phyloP scores from a whole-genome alignment of 2,329 filamentous ascomycete species.

The Aspergillus jensenii region DNA sequence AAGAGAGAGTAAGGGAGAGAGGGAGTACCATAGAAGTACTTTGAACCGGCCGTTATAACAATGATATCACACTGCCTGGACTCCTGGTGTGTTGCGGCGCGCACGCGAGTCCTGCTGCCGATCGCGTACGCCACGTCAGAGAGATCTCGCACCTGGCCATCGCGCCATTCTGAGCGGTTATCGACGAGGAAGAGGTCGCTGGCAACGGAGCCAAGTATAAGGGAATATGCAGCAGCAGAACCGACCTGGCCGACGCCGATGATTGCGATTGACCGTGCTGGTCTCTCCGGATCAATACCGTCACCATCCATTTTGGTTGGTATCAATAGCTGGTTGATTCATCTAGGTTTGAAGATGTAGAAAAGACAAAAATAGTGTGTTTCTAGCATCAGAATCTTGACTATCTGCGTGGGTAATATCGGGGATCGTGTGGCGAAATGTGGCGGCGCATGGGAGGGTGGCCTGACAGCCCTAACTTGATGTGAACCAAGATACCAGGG shows the following conservation, averaged over 20 bases:
- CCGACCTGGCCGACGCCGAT: slow-evolving; percentile 9
- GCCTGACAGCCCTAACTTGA: too few relatives aligned
- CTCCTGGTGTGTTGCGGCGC: slow-evolving; percentile 47
- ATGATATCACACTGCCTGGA: slow-evolving; percentile 56
- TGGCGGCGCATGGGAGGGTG: too few relatives aligned
- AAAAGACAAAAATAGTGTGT: too few relatives aligned
- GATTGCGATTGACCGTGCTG: slow-evolving; percentile 1
- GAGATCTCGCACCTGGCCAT: slow-evolving; percentile 53
- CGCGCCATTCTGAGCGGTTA: slow-evolving; percentile 38
- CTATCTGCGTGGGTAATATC: too few relatives aligned
- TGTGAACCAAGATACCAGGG: too few relatives aligned
- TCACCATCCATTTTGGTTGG: too few relatives aligned
- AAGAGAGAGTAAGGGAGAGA: accelerated
- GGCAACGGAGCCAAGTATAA: slow-evolving; percentile 52
- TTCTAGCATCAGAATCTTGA: too few relatives aligned
- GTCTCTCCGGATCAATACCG: not conserved
- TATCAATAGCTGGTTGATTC: too few relatives aligned
- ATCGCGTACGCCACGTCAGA: slow-evolving; percentile 42
- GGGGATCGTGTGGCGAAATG: too few relatives aligned
- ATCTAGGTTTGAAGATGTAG: too few relatives aligned
- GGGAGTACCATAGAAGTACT: slow-evolving; percentile 41
- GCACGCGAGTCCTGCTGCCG: slow-evolving; percentile 42
- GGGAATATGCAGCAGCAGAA: slow-evolving; percentile 1
- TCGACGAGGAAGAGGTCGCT: slow-evolving; percentile 57
- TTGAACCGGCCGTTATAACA: slow-evolving; percentile 57